A percentile compares a stretch with the other conserved stretches of the same genome.
Conservation (phyloP, 352 stramenopile genomes). For the Peronosclerospora sorghi region DNA sequence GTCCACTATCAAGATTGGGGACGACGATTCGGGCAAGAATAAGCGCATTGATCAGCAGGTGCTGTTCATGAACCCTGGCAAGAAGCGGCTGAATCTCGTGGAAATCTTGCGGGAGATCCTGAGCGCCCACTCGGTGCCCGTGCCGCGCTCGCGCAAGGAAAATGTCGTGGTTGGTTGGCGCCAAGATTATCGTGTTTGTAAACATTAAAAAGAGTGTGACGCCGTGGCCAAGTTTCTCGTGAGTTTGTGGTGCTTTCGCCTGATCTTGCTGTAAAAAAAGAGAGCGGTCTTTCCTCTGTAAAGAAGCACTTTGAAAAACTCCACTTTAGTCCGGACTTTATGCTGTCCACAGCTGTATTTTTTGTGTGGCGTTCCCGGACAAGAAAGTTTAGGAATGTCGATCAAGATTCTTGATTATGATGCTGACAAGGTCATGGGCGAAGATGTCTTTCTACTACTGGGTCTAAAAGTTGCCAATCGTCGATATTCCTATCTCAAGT, state of each 20-base stretch:
- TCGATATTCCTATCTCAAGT: constrained; percentile 47
- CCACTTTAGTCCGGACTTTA: constrained; percentile 53
- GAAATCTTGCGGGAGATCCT: no score
- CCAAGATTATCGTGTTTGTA: no score
- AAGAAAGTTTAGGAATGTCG: constrained; percentile 45
- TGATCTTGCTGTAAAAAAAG: constrained; percentile 73
- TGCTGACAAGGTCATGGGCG: constrained; percentile 28
- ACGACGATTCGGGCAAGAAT: no score
- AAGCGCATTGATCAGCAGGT: no score
- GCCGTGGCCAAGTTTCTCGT: no score
- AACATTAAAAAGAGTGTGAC: no score
- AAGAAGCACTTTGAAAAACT: constrained; percentile 30
- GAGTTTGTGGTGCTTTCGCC: constrained; percentile 58
- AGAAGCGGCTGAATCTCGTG: no score
- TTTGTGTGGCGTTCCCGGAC: constrained; percentile 42
- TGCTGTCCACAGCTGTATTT: constrained; percentile 48
- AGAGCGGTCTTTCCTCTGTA: constrained; percentile 49
- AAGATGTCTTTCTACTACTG: constrained; percentile 14
- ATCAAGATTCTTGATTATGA: constrained; percentile 42
- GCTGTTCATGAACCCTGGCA: no score
- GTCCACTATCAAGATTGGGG: no score
- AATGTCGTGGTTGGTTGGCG: no score
- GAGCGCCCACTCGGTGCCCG: no score
- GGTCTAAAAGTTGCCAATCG: constrained; percentile 16
- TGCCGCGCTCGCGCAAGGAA: no score